A percentile compares a stretch with the other conserved stretches of the same genome.
phyloP scores from a whole-genome alignment of 2,329 filamentous ascomycete species.

The Thyridium curvatum region DNA sequence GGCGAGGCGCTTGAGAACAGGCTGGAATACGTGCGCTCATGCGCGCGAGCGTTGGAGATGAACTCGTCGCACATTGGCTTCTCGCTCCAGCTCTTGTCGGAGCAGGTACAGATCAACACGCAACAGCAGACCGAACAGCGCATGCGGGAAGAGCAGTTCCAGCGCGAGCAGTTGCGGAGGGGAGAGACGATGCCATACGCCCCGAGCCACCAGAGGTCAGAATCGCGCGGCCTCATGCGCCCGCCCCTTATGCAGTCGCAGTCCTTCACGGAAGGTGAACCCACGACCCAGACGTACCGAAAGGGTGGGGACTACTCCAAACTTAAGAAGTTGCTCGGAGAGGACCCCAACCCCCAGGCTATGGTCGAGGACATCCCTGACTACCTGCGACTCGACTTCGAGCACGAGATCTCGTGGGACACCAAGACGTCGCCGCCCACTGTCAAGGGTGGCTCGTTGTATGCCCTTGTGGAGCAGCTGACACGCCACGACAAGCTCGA shows the following conservation, averaged over 20 bases:
- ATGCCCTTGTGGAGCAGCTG: conserved; percentile 87
- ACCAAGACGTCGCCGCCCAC: conserved; percentile 67
- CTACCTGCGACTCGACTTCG: conserved; percentile 80
- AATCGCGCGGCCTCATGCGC: conserved; percentile 45
- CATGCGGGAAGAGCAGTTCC: conserved; percentile 36
- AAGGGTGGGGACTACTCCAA: conserved; percentile 59
- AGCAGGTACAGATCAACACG: conserved; percentile 60
- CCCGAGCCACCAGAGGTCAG: conserved; percentile 47
- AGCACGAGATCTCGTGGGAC: conserved; percentile 86
- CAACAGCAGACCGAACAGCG: conserved; percentile 40
- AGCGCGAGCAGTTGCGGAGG: conserved; percentile 49
- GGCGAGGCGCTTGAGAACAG: conserved; percentile 86
- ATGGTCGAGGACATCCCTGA: conserved; percentile 69
- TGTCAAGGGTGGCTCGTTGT: conserved; percentile 82
- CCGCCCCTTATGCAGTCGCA: conserved; percentile 48
- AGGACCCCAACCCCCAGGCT: conserved; percentile 49
- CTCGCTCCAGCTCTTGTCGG: conserved; percentile 79
- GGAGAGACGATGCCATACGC: conserved; percentile 49
- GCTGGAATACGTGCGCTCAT: conserved; percentile 70
- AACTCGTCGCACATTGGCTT: conserved; percentile 84
- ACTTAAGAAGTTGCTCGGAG: conserved; percentile 60
- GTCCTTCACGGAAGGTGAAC: conserved; percentile 59
- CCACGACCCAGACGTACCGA: conserved; percentile 36
- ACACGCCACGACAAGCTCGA: conserved; percentile 95
- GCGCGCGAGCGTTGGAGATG: conserved; percentile 74